Conservation (phyloP, 192 early-diverging fungal species). For the Dimargaris cristalligena region DNA sequence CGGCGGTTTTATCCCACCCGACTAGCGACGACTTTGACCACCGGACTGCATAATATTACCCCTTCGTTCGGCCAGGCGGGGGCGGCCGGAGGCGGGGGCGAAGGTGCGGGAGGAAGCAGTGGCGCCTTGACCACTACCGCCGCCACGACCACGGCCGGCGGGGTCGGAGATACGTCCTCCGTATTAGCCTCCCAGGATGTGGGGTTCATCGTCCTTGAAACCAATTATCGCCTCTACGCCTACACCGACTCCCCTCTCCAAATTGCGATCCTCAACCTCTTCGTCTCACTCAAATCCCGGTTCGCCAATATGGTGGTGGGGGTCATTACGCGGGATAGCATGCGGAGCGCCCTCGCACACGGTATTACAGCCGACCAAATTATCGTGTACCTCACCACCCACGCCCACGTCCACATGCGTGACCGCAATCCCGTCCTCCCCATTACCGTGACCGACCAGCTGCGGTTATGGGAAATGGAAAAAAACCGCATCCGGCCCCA, state of each 20-base stretch:
- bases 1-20: slow-evolving; percentile 79
- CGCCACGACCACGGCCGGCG: too few species aligned
- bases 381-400: slow-evolving; percentile 69
- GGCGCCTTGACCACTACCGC: too few species aligned
- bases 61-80: slow-evolving; percentile 13
- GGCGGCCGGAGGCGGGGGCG: slow-evolving; percentile 12
- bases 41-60: slow-evolving; percentile 33
- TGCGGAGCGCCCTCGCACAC: slow-evolving; percentile 60
- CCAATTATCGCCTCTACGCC: slow-evolving; percentile 87
- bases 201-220: slow-evolving; percentile 88
- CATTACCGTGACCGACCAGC: slow-evolving; percentile 85
- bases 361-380: slow-evolving; percentile 95
- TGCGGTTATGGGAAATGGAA: slow-evolving; percentile 92
- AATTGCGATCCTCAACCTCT: slow-evolving; percentile 81
- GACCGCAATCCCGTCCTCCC: slow-evolving; percentile 68
- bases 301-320: slow-evolving; percentile 91
- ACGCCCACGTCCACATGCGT: slow-evolving; percentile 88
- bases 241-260: slow-evolving; percentile 91
- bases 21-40: slow-evolving; percentile 80
- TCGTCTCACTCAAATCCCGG: slow-evolving; percentile 62
- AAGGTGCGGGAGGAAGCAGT: too few species aligned
- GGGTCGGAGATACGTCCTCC: too few species aligned
- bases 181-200: slow-evolving; percentile 24
- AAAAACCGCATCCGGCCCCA: slow-evolving; percentile 52
- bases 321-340: slow-evolving; percentile 67